These are phyloP conservation scores for sorghum (Sorghum bicolor) DNA, from an alignment of 176 grass and related monocot species.

Conservation along the genomic window Sorghum_bicolor_NCBIv3 NC_012873.2:66260001-66260500, in stretches of 20 bases:
- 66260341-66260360: background rate
- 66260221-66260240: background rate
- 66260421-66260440: background rate
- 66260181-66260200: background rate
- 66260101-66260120: background rate
- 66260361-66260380: background rate
- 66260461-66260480: background rate
- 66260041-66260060: background rate
- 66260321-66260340: background rate
- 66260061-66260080: background rate
- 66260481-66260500: background rate
- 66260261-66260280: background rate
- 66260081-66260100: background rate
- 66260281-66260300: background rate
- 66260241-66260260: background rate
- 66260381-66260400: background rate
- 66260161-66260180: slow-evolving; percentile 4
- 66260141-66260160: background rate
- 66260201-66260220: background rate
- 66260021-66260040: background rate
- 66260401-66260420: background rate
- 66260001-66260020: background rate
- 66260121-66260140: background rate
- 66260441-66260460: background rate
- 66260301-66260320: background rate